Percentiles rank a stretch among this genome's conserved stretches.
These are phyloP conservation scores for Chlamydomonas asymmetrica DNA, from an alignment of 139 green algal species.

Conservation along the genomic window DNA sequence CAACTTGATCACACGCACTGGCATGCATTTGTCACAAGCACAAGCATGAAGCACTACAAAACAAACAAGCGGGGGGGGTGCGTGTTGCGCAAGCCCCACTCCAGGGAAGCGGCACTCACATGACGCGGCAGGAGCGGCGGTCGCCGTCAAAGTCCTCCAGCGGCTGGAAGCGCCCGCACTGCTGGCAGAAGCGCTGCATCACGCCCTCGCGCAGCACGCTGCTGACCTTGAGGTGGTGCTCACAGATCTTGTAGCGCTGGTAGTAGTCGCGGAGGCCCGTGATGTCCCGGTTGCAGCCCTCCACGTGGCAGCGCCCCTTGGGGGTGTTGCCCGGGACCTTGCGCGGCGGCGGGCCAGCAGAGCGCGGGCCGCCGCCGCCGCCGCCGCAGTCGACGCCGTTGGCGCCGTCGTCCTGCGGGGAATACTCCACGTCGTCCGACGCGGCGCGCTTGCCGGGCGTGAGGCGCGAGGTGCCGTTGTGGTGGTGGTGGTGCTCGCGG, in stretches of 20 bases:
- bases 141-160: slow-evolving; percentile 75
- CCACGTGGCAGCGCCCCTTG: slow-evolving; percentile 54
- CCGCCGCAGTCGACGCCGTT: not conserved
- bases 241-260: slow-evolving; percentile 75
- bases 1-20: too few relatives aligned
- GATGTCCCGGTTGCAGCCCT: slow-evolving; percentile 56
- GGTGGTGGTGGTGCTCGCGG: not conserved
- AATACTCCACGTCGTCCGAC: too few relatives aligned
- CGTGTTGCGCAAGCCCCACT: too few relatives aligned
- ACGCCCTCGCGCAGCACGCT: slow-evolving; percentile 41
- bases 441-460: not conserved
- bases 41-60: too few relatives aligned
- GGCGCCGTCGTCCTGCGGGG: slow-evolving; percentile 3
- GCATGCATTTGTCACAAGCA: too few relatives aligned
- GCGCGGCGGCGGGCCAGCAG: slow-evolving; percentile 7
- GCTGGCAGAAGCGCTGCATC: slow-evolving; percentile 74
- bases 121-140: slow-evolving; percentile 68
- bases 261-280: slow-evolving; percentile 62
- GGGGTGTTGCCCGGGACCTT: not conserved
- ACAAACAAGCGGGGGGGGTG: too few relatives aligned
- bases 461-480: too few relatives aligned
- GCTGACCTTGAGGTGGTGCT: slow-evolving; percentile 61
- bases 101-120: too few relatives aligned
- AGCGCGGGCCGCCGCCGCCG: not conserved
- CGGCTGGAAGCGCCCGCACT: slow-evolving; percentile 77